phyloP scores from a whole-genome alignment of 140 eudicot genomes.

The Anethum foeniculum region DNA sequence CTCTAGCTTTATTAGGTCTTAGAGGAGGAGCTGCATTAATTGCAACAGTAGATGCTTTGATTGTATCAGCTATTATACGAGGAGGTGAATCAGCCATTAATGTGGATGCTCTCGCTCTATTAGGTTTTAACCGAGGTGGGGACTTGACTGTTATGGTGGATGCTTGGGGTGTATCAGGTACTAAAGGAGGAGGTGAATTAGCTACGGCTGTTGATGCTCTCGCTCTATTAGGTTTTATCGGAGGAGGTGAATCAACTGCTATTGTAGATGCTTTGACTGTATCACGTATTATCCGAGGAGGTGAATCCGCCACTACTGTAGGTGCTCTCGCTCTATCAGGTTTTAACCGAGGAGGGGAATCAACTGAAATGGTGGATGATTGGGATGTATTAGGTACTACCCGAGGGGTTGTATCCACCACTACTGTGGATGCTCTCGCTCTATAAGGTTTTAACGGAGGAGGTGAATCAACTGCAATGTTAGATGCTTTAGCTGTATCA shows the following conservation, averaged over 20 bases:
- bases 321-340: not conserved
- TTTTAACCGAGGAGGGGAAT: conserved; percentile 1
- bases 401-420: not conserved
- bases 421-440: conserved; percentile 21
- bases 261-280: not conserved
- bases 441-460: conserved; percentile 19
- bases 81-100: not conserved
- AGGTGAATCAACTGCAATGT: conserved; percentile 5
- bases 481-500: not conserved
- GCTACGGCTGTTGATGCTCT: not conserved
- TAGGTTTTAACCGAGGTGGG: not conserved
- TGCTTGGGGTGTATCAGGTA: not conserved
- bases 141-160: not conserved
- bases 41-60: not conserved
- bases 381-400: not conserved
- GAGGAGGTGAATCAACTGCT: not conserved
- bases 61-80: not conserved
- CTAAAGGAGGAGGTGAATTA: not conserved
- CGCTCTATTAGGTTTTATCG: not conserved
- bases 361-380: not conserved
- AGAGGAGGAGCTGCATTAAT: not conserved
- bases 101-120: not conserved
- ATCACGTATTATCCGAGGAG: not conserved
- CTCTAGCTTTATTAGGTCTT: not conserved
- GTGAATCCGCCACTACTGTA: not conserved